Base-by-base conservation (phyloP, 768 basidiomycete genomes). In the Kwoniella dendrophila region DNA sequence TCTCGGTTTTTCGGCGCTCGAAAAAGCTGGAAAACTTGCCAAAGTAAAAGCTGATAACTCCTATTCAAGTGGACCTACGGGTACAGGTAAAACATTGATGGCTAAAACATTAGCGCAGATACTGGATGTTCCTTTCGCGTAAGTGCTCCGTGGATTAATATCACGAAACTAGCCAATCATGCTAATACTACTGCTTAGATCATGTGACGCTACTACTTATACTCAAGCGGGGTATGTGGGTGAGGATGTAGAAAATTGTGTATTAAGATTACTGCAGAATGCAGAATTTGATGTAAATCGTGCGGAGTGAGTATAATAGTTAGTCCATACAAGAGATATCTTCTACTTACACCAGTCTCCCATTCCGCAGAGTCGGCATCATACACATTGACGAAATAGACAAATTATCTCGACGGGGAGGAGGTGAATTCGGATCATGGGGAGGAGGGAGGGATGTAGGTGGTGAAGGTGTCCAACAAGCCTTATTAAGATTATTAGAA, bases 361-460 rank as follows among this genome's bases (percentile, higher is more conserved):
- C 7, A 14, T 22, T 43, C 41, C 12, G 41, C 59, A 94, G 91
- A 73, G 87, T 87, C 76, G 94, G 94, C 5, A 96, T 98, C 63
- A 88, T 97, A 32, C 95, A 95, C 74, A 93, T 98, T 48, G 95
- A 98, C 72, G 95, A 98, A 81, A 82, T 93, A 1, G 95, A 97
- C 81, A 97, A 98, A 81, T 87, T 96, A 61, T 89, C 92, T 14
- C 53, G 80, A 30, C 54, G 80, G 20, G 70, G 79, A 2, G 76
- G 77, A 1, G 69, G 71, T 4, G 86, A 87, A 3, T 85, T 87
- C 4, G 75, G 71, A 16, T 65, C 61, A 1, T 74, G 75, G 62
- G 75, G 73, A 32, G 75, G 75, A 14, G 74, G 68, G 84, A 89
- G 68, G 33, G 94, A 97, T 76, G 93, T 98, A 0, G 88, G 91